These are phyloP conservation scores for Candida nitratophila DNA, from an alignment of 805 yeast genomes.

Conservation along the genomic window DNA sequence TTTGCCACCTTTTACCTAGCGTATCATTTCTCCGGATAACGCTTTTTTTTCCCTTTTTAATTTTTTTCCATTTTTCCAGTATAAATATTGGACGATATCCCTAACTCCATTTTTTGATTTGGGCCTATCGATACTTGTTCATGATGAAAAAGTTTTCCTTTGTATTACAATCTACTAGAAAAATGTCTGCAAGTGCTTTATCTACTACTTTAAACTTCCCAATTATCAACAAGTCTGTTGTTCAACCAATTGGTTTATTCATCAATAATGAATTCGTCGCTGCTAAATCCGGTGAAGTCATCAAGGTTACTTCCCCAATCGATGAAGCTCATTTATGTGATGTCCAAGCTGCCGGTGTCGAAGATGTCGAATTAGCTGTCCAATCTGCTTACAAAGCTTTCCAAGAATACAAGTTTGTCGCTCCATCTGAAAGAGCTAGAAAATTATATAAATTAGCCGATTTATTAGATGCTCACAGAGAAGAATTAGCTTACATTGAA, in stretches of 20 bases:
- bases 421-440: slow-evolving; percentile 50
- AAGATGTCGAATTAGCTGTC: slow-evolving; percentile 66
- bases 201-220: slow-evolving; percentile 27
- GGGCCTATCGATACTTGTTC: background rate
- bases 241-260: slow-evolving; percentile 55
- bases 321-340: slow-evolving; percentile 45
- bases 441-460: slow-evolving; percentile 59
- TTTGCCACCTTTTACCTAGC: background rate
- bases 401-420: slow-evolving; percentile 49
- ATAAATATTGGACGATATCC: background rate
- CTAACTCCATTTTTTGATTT: background rate
- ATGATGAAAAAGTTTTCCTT: background rate
- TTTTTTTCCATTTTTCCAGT: background rate
- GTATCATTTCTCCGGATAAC: background rate
- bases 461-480: slow-evolving; percentile 55
- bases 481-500: slow-evolving; percentile 61
- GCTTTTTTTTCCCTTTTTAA: background rate
- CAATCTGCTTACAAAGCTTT: slow-evolving; percentile 61
- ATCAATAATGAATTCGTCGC: slow-evolving; percentile 50
- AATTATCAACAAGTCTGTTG: slow-evolving; percentile 26
- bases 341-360: slow-evolving; percentile 47
- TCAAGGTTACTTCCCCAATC: slow-evolving; percentile 43
- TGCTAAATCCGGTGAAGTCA: slow-evolving; percentile 43
- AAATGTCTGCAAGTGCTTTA: slow-evolving; percentile 14
- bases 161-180: background rate